Evolutionary conservation across 1,284 basidiomycete genomes (phyloP).

Genomic region (Puccinia hordei): DNA sequence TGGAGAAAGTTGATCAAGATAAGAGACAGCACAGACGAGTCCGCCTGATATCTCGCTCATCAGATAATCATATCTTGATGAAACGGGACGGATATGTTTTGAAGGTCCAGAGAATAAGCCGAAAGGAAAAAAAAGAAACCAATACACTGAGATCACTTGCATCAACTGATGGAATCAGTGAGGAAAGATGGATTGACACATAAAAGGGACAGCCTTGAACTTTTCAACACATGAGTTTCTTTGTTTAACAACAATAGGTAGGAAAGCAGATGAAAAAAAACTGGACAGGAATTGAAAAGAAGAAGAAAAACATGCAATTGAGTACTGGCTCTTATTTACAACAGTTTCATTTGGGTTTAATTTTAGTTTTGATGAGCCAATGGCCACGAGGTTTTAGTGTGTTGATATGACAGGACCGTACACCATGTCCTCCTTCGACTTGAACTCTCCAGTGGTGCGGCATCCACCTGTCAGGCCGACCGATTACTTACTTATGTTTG

Average conservation of each 20-base stretch:
- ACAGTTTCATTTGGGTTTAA: background rate
- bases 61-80: too few relatives aligned
- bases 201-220: background rate
- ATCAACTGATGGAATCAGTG: background rate
- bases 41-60: too few relatives aligned
- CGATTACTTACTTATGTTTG: conserved; percentile 13
- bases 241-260: background rate
- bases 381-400: background rate
- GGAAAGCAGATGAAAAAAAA: background rate
- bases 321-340: background rate
- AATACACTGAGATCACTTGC: too few relatives aligned
- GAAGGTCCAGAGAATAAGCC: too few relatives aligned
- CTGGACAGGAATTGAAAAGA: too few relatives aligned
- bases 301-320: background rate
- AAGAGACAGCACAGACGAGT: too few relatives aligned
- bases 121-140: too few relatives aligned
- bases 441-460: background rate
- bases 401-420: background rate
- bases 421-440: background rate
- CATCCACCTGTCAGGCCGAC: background rate
- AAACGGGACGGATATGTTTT: too few relatives aligned
- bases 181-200: background rate
- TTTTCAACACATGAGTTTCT: background rate
- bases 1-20: too few relatives aligned
- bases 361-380: background rate